These are phyloP conservation scores for Trichomonascaceae sp. DNA, from an alignment of 1,139 yeast genomes.

Conservation along the genomic window DNA sequence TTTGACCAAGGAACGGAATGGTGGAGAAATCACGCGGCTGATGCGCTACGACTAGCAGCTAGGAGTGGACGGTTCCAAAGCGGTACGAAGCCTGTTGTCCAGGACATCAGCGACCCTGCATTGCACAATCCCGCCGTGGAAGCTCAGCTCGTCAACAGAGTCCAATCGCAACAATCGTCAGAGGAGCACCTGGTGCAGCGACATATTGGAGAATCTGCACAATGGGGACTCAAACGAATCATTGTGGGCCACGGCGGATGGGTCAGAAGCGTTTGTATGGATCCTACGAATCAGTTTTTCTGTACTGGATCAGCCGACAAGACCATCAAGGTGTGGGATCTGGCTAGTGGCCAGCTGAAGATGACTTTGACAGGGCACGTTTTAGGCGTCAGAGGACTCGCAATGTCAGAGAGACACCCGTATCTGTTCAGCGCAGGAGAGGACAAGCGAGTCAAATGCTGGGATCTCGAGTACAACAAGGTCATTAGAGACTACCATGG, in stretches of 20 bases:
- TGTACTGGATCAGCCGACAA: conserved; percentile 85
- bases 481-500: conserved; percentile 86
- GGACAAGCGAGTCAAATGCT: conserved; percentile 88
- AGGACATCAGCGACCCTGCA: no score
- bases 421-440: conserved; percentile 88
- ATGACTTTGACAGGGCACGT: conserved; percentile 82
- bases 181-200: no score
- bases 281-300: conserved; percentile 83
- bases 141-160: no score
- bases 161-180: no score
- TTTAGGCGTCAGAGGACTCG: conserved; percentile 74
- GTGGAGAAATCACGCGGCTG: no score
- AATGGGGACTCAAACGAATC: conserved; percentile 64
- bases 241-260: conserved; percentile 89
- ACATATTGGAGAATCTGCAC: no score
- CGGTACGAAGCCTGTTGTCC: no score
- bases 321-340: conserved; percentile 85
- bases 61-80: no score
- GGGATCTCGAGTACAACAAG: conserved; percentile 86
- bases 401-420: conserved; percentile 63
- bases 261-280: conserved; percentile 70
- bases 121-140: no score
- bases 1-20: no score
- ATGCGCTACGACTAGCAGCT: no score
- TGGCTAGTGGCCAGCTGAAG: conserved; percentile 56